Evolutionary conservation across 2,329 filamentous ascomycete genomes (phyloP).

Genomic region (Zasmidium angulare): DNA sequence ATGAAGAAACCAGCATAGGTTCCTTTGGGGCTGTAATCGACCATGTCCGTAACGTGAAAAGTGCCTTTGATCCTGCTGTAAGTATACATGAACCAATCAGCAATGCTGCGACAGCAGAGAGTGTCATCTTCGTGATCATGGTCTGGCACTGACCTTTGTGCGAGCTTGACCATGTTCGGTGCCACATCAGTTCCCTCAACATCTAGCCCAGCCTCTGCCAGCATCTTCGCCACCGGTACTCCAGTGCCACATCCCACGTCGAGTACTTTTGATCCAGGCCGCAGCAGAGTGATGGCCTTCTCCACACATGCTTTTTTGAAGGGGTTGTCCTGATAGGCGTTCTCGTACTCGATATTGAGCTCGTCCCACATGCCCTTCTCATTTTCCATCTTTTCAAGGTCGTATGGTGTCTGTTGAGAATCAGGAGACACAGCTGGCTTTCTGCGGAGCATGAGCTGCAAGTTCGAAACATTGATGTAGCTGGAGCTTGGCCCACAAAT

Average conservation of each 20-base stretch:
- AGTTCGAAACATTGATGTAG: too few relatives aligned
- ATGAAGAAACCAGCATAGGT: conserved; percentile 31
- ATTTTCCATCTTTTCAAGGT: background rate
- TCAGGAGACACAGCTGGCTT: too few relatives aligned
- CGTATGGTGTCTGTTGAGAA: too few relatives aligned
- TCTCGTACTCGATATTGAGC: conserved; percentile 32
- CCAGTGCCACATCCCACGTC: conserved; percentile 38
- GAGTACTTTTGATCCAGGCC: conserved; percentile 17
- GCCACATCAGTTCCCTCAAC: conserved; percentile 34
- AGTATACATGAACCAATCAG: too few relatives aligned
- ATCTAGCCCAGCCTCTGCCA: conserved; percentile 29
- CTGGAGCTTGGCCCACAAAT: too few relatives aligned
- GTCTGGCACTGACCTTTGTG: too few relatives aligned
- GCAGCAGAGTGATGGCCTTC: conserved; percentile 12
- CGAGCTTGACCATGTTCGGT: conserved; percentile 33
- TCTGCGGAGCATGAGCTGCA: too few relatives aligned
- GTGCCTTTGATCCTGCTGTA: conserved; percentile 15
- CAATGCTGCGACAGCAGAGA: too few relatives aligned
- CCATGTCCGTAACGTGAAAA: conserved; percentile 29
- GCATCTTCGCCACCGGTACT: conserved; percentile 29
- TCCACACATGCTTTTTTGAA: conserved; percentile 25
- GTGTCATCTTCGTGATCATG: too few relatives aligned
- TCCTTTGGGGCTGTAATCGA: conserved; percentile 25
- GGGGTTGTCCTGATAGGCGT: conserved; percentile 29
- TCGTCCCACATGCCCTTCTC: conserved; percentile 12